These are phyloP conservation scores for Brassica napus DNA, from an alignment of 345 rosid genomes.

Conservation along the genomic window Da-Ae NC_063447.1:58563501-58564000, in stretches of 20 bases:
- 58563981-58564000: too few species aligned
- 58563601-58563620: constrained; percentile 20
- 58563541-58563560: background rate
- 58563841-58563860: too few species aligned
- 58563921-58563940: too few species aligned
- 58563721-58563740: background rate
- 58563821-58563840: too few species aligned
- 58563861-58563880: too few species aligned
- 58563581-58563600: background rate
- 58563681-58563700: constrained; percentile 22
- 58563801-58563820: too few species aligned
- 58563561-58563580: constrained; percentile 2
- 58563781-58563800: background rate
- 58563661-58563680: constrained; percentile 33
- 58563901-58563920: too few species aligned
- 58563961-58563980: too few species aligned
- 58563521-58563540: constrained; percentile 1
- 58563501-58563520: background rate
- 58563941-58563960: too few species aligned
- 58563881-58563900: too few species aligned
- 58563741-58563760: background rate
- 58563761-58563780: background rate
- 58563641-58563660: constrained; percentile 33
- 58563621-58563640: constrained; percentile 34
- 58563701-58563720: constrained; percentile 7